Base-by-base conservation (phyloP, 148 eudicot species). In the Heliosperma pusillum region DNA sequence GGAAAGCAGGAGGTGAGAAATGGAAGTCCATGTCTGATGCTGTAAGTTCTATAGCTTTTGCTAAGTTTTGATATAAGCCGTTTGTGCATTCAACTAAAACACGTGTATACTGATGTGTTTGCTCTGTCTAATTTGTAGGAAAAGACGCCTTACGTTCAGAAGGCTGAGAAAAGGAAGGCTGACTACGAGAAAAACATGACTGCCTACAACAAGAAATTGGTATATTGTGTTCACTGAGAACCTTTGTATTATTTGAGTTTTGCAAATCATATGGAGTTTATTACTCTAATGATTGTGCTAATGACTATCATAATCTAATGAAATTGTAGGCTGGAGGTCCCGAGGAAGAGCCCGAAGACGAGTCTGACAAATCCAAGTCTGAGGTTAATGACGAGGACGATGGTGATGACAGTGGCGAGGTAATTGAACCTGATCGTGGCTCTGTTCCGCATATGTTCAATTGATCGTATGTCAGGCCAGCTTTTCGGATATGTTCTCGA, bases 1-100 rank as follows among this genome's bases (percentile, higher is more conserved):
- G 90, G 22, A 89, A 89, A 81, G 90, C 93, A 64, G 90, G 82
- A 70, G 93, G 93, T 17, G 87, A 82, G 53, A 77, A 78, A 61
- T 89, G 93, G 93, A 85, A 84, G 55, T 79, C 87, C 8, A 9
- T 85, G 83, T 33, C 87, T 29, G 93, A 85, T 6, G 82, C 80
- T 42, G 93, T 89, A 77, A 78, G 87, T 59, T 26, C 27, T 11
- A 0, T 29, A n/a, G 3, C 45, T 40, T 6, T 44, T 21, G 7
- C 7, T 15, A 29, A 29, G 3, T 29, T 29, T 29, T 3, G 30
- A 1, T 1, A 29, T 29, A 1, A 1, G 30, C 30, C 3, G 42
- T 56, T 64, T 17, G n/a, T 55, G 21, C n/a, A 7, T 50, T 22
- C 7, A 15, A 29, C 65, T 69, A 15, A 76, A 27, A 64, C 10